Conservation (phyloP, 2,329 filamentous ascomycete genomes). For the Cordyceps militaris region DNA sequence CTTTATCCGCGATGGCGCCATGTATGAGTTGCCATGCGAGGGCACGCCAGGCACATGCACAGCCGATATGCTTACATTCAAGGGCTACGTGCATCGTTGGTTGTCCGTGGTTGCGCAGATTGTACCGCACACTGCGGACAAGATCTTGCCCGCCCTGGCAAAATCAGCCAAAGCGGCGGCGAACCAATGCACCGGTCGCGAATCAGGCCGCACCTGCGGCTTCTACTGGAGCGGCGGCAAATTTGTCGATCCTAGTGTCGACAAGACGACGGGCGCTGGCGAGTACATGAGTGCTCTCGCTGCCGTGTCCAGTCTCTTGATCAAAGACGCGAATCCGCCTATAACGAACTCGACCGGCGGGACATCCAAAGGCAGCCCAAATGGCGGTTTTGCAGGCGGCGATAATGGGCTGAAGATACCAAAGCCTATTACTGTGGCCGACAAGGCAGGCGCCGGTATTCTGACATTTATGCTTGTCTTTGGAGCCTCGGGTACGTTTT, state of each 20-base stretch:
- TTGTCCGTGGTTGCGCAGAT: slow-evolving; percentile 53
- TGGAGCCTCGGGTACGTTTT: slow-evolving; percentile 35
- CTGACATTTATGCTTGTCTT: slow-evolving; percentile 39
- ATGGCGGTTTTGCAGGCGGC: slow-evolving; percentile 21
- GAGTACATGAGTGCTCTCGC: slow-evolving; percentile 50
- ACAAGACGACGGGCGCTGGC: slow-evolving; percentile 45
- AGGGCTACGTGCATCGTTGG: slow-evolving; percentile 63
- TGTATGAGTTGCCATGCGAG: slow-evolving; percentile 64
- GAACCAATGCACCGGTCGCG: slow-evolving; percentile 54
- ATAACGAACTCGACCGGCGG: slow-evolving; percentile 41
- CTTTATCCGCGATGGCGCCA: slow-evolving; percentile 52
- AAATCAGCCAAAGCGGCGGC: slow-evolving; percentile 54
- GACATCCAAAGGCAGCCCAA: slow-evolving; percentile 32
- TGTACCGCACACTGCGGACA: slow-evolving; percentile 50
- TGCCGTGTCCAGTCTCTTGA: slow-evolving; percentile 43
- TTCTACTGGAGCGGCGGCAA: slow-evolving; percentile 45
- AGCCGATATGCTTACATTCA: slow-evolving; percentile 66
- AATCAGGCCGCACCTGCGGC: slow-evolving; percentile 53
- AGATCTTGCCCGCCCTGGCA: slow-evolving; percentile 51
- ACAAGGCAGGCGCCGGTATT: slow-evolving; percentile 42
- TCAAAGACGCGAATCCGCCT: slow-evolving; percentile 29
- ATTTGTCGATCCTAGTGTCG: slow-evolving; percentile 28
- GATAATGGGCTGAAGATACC: slow-evolving; percentile 22
- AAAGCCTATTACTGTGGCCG: slow-evolving; percentile 34
- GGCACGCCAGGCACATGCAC: slow-evolving; percentile 49